These are phyloP conservation scores for Sphaerulina musiva DNA, from an alignment of 2,329 filamentous ascomycete genomes.

Conservation along the genomic window DNA sequence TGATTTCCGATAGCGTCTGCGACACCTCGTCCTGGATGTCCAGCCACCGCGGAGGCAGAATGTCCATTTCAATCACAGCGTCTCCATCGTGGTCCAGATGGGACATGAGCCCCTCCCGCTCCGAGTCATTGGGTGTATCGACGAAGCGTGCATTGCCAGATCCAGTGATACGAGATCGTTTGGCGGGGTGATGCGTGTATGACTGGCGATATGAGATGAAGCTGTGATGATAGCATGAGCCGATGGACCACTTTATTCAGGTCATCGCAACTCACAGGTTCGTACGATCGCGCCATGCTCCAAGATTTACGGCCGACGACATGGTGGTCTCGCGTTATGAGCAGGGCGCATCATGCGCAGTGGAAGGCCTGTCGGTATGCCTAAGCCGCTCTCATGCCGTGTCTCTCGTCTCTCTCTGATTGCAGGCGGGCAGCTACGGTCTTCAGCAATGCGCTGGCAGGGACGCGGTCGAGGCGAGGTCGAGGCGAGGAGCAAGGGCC, in stretches of 20 bases:
- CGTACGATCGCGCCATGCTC: conserved; percentile 90
- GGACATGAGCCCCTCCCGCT: conserved; percentile 78
- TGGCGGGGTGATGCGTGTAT: conserved; percentile 82
- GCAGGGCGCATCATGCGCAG: conserved; percentile 13
- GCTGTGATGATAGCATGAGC: conserved; percentile 43
- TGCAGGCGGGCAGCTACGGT: not conserved
- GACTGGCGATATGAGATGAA: conserved; percentile 99
- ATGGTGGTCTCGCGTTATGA: conserved; percentile 12
- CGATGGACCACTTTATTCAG: not conserved
- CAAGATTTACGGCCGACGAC: conserved; percentile 16
- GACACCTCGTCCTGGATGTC: conserved; percentile 91
- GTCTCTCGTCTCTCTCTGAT: not conserved
- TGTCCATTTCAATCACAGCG: conserved; percentile 95
- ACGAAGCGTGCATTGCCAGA: conserved; percentile 41
- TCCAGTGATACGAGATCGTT: conserved; percentile 60
- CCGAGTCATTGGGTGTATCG: conserved; percentile 43
- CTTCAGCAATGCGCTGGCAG: not conserved
- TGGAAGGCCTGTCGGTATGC: not conserved
- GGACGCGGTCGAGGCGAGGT: not conserved
- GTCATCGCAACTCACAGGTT: conserved; percentile 65
- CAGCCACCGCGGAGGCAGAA: conserved; percentile 89
- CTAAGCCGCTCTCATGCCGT: conserved; percentile 1
- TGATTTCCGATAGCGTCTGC: conserved; percentile 71
- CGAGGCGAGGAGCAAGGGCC: not conserved
- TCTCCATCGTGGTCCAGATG: conserved; percentile 69